phyloP scores from a whole-genome alignment of 2,329 filamentous ascomycete species.

The Pyrenochaeta sp. region DNA sequence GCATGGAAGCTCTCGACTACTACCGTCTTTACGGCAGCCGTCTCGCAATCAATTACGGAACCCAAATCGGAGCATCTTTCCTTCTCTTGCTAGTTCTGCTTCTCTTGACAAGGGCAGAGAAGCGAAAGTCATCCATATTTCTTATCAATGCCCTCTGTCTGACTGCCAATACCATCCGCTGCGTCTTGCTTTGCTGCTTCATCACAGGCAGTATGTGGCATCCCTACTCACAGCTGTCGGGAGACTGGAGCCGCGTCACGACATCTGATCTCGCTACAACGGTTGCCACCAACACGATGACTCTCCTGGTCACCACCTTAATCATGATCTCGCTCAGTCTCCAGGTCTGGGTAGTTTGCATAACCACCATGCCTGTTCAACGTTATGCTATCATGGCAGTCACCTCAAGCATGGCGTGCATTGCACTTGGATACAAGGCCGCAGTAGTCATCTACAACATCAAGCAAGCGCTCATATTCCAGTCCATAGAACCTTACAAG shows the following conservation, averaged over 20 bases:
- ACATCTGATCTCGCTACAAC: conserved; percentile 55
- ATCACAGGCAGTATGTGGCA: conserved; percentile 68
- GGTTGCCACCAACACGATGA: conserved; percentile 59
- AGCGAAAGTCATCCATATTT: conserved; percentile 71
- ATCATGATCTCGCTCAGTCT: conserved; percentile 68
- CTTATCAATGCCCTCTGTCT: conserved; percentile 71
- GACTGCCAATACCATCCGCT: conserved; percentile 67
- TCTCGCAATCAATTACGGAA: conserved; percentile 70
- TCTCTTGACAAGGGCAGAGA: conserved; percentile 71
- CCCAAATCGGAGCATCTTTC: conserved; percentile 74
- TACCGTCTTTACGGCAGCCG: conserved; percentile 59
- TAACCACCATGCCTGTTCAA: conserved; percentile 56
- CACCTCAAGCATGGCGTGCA: conserved; percentile 59
- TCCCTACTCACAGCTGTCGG: conserved; percentile 67
- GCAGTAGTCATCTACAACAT: conserved; percentile 61
- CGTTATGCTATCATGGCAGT: conserved; percentile 56
- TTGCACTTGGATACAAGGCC: conserved; percentile 64
- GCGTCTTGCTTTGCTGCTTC: conserved; percentile 65
- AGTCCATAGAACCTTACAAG: conserved; percentile 33
- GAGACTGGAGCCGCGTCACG: conserved; percentile 63
- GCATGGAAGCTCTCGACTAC: conserved; percentile 55
- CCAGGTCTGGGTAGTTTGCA: conserved; percentile 70
- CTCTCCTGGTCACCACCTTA: conserved; percentile 62
- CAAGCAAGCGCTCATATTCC: conserved; percentile 47
- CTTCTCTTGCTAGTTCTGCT: conserved; percentile 72